Percentiles rank a stretch among this genome's conserved stretches.
Evolutionary conservation across 306 rosid species (phyloP).

Genomic region (Gastrolobium villosum): DNA sequence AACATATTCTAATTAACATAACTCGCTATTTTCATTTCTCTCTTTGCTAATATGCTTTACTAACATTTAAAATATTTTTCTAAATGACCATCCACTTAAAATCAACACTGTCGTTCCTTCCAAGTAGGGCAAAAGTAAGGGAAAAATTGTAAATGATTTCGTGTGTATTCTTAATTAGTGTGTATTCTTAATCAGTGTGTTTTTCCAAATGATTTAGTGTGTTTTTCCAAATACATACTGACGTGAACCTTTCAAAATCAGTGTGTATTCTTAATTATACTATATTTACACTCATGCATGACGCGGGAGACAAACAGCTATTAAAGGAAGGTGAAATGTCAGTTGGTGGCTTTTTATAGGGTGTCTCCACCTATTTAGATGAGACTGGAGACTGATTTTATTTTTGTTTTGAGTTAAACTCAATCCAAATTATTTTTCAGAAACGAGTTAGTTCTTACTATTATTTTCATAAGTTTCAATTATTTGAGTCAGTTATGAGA

Average conservation of each 20-base stretch:
- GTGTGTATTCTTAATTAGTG: no score
- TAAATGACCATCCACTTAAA: not conserved
- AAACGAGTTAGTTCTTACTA: no score
- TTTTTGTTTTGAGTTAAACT: no score
- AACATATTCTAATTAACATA: not conserved
- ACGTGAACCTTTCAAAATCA: slow-evolving; percentile 1
- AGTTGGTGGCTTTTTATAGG: not conserved
- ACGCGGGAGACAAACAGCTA: slow-evolving; percentile 18
- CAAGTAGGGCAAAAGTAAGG: not conserved
- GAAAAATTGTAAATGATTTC: not conserved
- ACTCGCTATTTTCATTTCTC: not conserved
- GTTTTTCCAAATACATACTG: no score
- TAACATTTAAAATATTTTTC: not conserved
- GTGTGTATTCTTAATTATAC: not conserved
- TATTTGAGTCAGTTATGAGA: no score
- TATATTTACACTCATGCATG: slow-evolving; percentile 24
- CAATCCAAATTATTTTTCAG: no score
- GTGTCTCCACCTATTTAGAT: no score
- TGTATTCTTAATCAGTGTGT: no score
- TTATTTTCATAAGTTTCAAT: no score
- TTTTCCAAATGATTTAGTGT: no score
- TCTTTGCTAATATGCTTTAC: not conserved
- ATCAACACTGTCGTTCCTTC: not conserved
- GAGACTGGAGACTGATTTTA: no score
- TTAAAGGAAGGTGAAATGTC: slow-evolving; percentile 59